phyloP scores from a whole-genome alignment of 1,284 basidiomycete genomes.

The Athelia sp. region DNA sequence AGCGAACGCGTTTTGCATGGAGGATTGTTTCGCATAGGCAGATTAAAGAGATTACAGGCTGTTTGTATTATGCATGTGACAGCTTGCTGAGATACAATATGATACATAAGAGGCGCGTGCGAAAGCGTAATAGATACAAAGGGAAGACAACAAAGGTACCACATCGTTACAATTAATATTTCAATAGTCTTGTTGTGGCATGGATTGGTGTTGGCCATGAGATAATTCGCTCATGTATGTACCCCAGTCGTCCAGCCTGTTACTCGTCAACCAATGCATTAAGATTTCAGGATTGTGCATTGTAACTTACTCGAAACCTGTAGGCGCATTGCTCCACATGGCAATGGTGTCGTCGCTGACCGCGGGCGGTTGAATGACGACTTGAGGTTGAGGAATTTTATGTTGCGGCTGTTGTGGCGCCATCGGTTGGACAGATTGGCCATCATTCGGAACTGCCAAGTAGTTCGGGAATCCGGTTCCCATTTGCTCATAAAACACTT shows the following conservation, averaged over 20 bases:
- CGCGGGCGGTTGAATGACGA: not conserved
- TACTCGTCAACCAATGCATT: not conserved
- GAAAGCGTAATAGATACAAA: not conserved
- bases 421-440: not conserved
- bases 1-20: no score
- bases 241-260: constrained; percentile 1
- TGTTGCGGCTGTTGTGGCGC: not conserved
- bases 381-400: not conserved
- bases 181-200: not conserved
- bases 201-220: not conserved
- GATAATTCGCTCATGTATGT: not conserved
- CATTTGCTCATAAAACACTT: constrained; percentile 19
- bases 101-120: not conserved
- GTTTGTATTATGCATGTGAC: not conserved
- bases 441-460: not conserved
- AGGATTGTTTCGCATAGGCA: not conserved
- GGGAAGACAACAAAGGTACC: not conserved
- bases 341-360: constrained; percentile 43
- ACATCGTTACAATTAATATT: not conserved
- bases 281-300: not conserved
- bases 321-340: constrained; percentile 57
- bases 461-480: constrained; percentile 8
- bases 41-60: not conserved
- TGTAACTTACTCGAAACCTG: constrained; percentile 47
- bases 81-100: not conserved